phyloP scores from a whole-genome alignment of 306 rosid species.

The Canavalia ensiformis region DNA sequence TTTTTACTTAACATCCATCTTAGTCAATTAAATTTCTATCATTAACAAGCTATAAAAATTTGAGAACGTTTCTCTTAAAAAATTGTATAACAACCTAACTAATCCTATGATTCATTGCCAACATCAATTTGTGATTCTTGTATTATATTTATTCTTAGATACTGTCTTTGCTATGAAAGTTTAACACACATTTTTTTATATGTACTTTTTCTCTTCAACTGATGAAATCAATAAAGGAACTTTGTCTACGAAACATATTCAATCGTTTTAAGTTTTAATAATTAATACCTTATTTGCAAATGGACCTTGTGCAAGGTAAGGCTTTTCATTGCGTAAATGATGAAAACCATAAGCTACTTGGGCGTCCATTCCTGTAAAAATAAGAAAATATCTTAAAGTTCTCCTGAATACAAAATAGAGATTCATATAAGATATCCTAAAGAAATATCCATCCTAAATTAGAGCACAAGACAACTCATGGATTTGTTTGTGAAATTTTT shows the following conservation, averaged over 20 bases:
- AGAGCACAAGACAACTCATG: no score
- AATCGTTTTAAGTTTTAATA: background rate
- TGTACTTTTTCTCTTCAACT: no score
- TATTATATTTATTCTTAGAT: no score
- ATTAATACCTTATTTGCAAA: slow-evolving; percentile 81
- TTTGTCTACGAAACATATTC: background rate
- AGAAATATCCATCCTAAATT: background rate
- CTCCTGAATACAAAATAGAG: background rate
- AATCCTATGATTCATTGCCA: no score
- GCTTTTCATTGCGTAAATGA: slow-evolving; percentile 89
- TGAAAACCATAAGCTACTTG: slow-evolving; percentile 99
- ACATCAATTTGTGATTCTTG: no score
- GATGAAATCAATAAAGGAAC: background rate
- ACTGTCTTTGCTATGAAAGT: no score
- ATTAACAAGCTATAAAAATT: no score
- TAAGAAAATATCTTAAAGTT: background rate
- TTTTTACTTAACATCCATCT: no score
- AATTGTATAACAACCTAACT: no score
- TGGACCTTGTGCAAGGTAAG: slow-evolving; percentile 96
- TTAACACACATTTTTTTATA: no score
- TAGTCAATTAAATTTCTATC: no score
- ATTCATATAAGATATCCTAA: background rate
- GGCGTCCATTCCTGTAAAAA: slow-evolving; percentile 92
- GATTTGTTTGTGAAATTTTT: background rate
- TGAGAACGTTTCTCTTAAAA: no score